Evolutionary conservation across 768 basidiomycete genomes (phyloP), one percentile per base, ranked within the genome.

Genomic region (Multifurca ochricompacta): DNA sequence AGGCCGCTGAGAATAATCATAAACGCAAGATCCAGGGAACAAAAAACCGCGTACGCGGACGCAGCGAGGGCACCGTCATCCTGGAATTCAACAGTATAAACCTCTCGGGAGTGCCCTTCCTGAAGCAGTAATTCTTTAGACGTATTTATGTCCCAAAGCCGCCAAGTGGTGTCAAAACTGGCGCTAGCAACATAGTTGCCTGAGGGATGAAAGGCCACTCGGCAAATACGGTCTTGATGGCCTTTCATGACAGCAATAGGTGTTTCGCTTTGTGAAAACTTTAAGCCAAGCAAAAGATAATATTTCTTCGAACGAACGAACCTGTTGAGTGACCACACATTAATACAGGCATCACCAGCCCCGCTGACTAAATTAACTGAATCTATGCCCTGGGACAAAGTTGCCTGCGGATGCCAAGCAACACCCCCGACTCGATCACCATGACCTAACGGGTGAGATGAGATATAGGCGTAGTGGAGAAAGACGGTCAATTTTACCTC

Each of bases 31-130:
- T 1, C 10, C 10, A 3, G 6, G 3, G 8, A 40, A 14, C 3
- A 49, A 27, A 19, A 14, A 28, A 18, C 9, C 11, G 70, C 83
- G 43, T 64, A 96, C 93, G 94, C 96, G 0, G 94, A 95, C 10
- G 91, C 93, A 28, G 83, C 85, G 51, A 99, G 73, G 8, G 94
- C 85, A 3, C 96, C 96, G 67, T 98, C 96, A 62, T 85, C 80
- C 67, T 99, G 96, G 66, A 96, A 98, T 59, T 91, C 91, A n/a
- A 99, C 77, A 2, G 91, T 75, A 66, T 95, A 98, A 0, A 98
- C 94, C 65, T 96, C 94, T 66, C 93, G 94, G 3, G 92, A 92
- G 66, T 99, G 96, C 0, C 96, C 96, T 68, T 98, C 94, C 69
- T 99, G 96, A 10, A 94, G 69, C 27, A 95, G 71, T 10, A 99